These are phyloP conservation scores for Pichia membranifaciens DNA, from an alignment of 805 yeast species.

Conservation along the genomic window DNA sequence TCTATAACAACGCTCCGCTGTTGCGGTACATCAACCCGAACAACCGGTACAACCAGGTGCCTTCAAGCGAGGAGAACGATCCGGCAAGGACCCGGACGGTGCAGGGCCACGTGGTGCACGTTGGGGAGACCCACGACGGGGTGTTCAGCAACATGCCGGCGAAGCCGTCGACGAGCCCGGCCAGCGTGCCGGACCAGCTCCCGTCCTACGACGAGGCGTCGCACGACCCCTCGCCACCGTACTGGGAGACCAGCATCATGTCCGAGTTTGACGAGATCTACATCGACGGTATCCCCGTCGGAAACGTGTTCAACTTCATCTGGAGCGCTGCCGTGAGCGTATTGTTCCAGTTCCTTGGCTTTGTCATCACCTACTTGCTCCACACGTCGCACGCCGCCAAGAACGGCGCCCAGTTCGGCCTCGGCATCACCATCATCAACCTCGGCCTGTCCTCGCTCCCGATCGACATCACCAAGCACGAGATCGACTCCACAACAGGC, in stretches of 20 bases:
- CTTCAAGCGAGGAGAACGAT: conserved; percentile 4
- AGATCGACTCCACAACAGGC: conserved; percentile 16
- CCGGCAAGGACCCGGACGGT: conserved; percentile 12
- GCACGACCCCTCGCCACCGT: conserved; percentile 89
- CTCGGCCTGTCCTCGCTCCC: conserved; percentile 60
- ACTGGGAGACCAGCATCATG: conserved; percentile 87
- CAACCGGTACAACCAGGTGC: conserved; percentile 23
- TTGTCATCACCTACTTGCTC: conserved; percentile 78
- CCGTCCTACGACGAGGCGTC: conserved; percentile 96
- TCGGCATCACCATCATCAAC: conserved; percentile 77
- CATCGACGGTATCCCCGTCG: conserved; percentile 94
- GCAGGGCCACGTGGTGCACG: conserved; percentile 21
- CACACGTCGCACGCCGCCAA: conserved; percentile 98
- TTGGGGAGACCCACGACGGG: conserved; percentile 56
- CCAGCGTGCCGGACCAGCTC: conserved; percentile 49
- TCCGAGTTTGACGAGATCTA: conserved; percentile 87
- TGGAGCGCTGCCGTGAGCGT: conserved; percentile 88
- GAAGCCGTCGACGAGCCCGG: conserved; percentile 57
- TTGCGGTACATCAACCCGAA: conserved; percentile 22
- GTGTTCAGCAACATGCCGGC: conserved; percentile 91
- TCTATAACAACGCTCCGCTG: conserved; percentile 27
- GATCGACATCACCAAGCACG: conserved; percentile 22
- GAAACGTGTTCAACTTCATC: conserved; percentile 76
- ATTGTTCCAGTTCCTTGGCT: conserved; percentile 93
- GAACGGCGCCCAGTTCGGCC: conserved; percentile 88